These are phyloP conservation scores for Erythrophleum ivorense DNA, from an alignment of 331 rosid species.

Conservation along the genomic window DNA sequence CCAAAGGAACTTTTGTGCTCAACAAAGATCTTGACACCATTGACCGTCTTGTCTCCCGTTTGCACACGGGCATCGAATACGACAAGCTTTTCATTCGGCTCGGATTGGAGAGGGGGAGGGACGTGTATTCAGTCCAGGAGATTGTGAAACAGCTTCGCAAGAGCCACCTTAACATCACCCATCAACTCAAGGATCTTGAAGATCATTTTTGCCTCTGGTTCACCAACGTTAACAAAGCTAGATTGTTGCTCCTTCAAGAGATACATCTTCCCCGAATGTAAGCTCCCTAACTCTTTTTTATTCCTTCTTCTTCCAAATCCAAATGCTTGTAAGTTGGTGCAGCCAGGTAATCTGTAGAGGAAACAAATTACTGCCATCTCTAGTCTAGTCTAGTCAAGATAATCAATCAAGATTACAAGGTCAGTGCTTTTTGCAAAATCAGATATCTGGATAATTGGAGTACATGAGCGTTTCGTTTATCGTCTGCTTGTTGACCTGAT, in stretches of 20 bases:
- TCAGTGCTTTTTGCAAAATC: too few species aligned
- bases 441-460: too few species aligned
- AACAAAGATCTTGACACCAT: conserved; percentile 59
- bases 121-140: conserved; percentile 59
- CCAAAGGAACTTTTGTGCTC: conserved; percentile 50
- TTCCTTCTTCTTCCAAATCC: too few species aligned
- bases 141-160: conserved; percentile 62
- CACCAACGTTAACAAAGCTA: conserved; percentile 56
- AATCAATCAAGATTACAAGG: too few species aligned
- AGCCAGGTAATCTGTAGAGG: too few species aligned
- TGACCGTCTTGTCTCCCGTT: conserved; percentile 55
- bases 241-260: conserved; percentile 53
- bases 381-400: too few species aligned
- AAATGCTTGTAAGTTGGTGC: too few species aligned
- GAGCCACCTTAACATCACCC: conserved; percentile 42
- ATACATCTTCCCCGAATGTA: conserved; percentile 38
- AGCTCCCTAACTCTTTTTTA: too few species aligned
- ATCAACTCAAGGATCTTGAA: conserved; percentile 60
- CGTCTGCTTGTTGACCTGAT: too few species aligned
- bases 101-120: conserved; percentile 59
- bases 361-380: too few species aligned
- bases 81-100: conserved; percentile 52
- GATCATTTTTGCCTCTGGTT: conserved; percentile 60
- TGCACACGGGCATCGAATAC: conserved; percentile 51
- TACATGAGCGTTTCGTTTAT: too few species aligned